phyloP scores from a whole-genome alignment of 331 rosid genomes.

The Rosa hybrid region DNA sequence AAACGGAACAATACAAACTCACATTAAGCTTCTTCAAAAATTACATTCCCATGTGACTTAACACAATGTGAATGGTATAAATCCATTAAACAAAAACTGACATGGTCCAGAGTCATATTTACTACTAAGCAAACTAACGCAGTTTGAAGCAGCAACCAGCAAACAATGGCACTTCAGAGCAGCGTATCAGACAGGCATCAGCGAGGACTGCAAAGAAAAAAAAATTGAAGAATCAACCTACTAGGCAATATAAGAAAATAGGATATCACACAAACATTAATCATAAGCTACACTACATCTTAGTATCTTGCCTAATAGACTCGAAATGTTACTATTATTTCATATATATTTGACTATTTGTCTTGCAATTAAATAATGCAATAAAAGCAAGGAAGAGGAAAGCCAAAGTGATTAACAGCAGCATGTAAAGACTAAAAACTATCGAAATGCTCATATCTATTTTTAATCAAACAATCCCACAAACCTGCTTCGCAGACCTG shows the following conservation, averaged over 20 bases:
- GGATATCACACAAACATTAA: background rate
- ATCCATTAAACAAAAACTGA: background rate
- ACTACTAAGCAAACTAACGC: constrained; percentile 18
- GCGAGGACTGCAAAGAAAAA: constrained; percentile 55
- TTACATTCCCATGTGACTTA: constrained; percentile 13
- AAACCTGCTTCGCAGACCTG: background rate
- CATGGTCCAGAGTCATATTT: background rate
- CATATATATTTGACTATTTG: background rate
- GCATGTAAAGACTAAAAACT: background rate
- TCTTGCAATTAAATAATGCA: background rate
- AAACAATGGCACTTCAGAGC: background rate
- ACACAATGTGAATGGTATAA: constrained; percentile 15
- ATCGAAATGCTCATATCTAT: background rate
- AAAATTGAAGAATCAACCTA: background rate
- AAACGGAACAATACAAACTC: background rate
- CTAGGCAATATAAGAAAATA: background rate
- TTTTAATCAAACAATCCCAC: background rate
- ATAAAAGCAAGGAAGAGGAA: background rate
- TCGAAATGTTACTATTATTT: background rate
- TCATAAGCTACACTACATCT: background rate
- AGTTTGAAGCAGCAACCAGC: constrained; percentile 1
- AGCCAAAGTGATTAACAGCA: background rate
- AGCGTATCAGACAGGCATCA: constrained; percentile 33
- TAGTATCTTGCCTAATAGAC: background rate
- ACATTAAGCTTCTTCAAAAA: background rate